Conservation (phyloP, 306 rosid species). For the Malus asiatica region DNA sequence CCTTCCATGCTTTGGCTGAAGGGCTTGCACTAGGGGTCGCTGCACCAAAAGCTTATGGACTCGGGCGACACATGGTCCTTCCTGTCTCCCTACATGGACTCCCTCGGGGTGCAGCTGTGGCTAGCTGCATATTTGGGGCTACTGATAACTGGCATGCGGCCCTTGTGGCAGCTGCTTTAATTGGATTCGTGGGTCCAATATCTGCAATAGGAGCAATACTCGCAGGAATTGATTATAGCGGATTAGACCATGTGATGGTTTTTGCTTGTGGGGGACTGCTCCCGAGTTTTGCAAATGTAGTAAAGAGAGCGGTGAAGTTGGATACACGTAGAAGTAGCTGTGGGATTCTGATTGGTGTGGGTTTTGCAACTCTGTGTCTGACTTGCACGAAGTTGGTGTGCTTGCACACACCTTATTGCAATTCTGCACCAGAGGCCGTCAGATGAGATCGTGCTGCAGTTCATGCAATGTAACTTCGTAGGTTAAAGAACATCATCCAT, state of each 20-base stretch:
- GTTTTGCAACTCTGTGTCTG: slow-evolving; percentile 62
- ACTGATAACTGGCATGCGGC: slow-evolving; percentile 94
- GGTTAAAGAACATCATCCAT: neutral
- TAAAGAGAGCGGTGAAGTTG: slow-evolving; percentile 63
- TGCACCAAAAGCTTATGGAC: slow-evolving; percentile 96
- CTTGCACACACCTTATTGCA: slow-evolving; percentile 98
- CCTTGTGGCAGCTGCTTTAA: slow-evolving; percentile 78
- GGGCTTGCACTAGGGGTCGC: slow-evolving; percentile 99
- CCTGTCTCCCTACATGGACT: slow-evolving; percentile 96
- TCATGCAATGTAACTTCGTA: neutral
- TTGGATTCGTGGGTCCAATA: slow-evolving; percentile 82
- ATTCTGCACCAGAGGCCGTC: slow-evolving; percentile 97
- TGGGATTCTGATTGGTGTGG: slow-evolving; percentile 64
- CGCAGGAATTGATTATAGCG: slow-evolving; percentile 86
- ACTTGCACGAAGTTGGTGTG: slow-evolving; percentile 94
- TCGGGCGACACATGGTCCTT: slow-evolving; percentile 94
- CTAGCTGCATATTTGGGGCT: slow-evolving; percentile 91
- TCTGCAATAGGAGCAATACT: slow-evolving; percentile 97
- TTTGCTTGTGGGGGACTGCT: slow-evolving; percentile 87
- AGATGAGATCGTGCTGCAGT: slow-evolving; percentile 38
- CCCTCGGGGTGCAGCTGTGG: slow-evolving; percentile 97
- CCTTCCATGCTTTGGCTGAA: slow-evolving; percentile 88
- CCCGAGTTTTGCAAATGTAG: slow-evolving; percentile 63
- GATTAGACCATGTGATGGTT: slow-evolving; percentile 89
- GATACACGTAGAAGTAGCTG: slow-evolving; percentile 57